A percentile compares a stretch with the other conserved stretches of the same genome.
Evolutionary conservation across 371 early-diverging fungal species (phyloP).

Genomic region (Circinella minor): DNA sequence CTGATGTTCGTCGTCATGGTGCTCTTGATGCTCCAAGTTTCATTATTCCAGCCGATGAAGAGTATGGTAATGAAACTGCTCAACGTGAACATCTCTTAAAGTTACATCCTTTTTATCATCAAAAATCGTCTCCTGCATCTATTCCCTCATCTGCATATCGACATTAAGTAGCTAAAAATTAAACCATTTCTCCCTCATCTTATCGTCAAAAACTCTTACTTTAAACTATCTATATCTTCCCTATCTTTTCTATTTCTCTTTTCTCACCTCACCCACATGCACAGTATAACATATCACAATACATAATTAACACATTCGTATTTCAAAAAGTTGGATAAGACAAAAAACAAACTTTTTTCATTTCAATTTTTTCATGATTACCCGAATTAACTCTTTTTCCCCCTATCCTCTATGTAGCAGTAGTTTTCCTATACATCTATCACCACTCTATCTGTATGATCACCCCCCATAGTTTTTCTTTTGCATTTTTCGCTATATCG

Average conservation of each 20-base stretch:
- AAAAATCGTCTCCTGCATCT: slow-evolving; percentile 2
- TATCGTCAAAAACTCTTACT: background rate
- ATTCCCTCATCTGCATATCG: slow-evolving; percentile 8
- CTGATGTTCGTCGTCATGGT: slow-evolving; percentile 5
- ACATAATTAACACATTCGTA: no score
- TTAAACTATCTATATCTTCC: background rate
- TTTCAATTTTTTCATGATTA: background rate
- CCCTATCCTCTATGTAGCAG: background rate
- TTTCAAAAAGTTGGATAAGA: no score
- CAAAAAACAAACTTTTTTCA: no score
- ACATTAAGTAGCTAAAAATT: background rate
- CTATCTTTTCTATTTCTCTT: background rate
- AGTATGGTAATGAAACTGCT: slow-evolving; percentile 20
- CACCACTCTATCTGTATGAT: no score
- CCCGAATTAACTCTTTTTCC: background rate
- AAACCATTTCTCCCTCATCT: no score
- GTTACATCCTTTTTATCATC: slow-evolving; percentile 14
- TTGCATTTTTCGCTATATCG: no score
- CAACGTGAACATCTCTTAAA: slow-evolving; percentile 35
- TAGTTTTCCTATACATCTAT: no score
- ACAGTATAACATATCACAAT: no score
- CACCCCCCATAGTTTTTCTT: no score
- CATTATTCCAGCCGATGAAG: slow-evolving; percentile 39
- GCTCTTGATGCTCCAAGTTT: slow-evolving; percentile 24
- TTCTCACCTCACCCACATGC: no score